Evolutionary conservation across 345 rosid genomes (phyloP).

Genomic region (Aquilaria sinensis): DNA sequence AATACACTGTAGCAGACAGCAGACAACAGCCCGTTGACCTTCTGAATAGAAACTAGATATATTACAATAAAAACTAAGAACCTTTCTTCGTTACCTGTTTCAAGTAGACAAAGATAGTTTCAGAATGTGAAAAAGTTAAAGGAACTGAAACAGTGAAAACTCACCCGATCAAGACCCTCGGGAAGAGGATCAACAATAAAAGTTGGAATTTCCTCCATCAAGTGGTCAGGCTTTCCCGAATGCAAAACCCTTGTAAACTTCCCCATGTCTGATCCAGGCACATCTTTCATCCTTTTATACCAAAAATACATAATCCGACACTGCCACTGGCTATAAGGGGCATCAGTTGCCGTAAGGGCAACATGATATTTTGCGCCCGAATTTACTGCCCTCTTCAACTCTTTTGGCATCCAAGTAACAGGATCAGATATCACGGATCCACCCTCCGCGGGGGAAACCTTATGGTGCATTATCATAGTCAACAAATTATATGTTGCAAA

Average conservation of each 20-base stretch:
- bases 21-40: no score
- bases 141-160: constrained; percentile 4
- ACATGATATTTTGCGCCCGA: constrained; percentile 42
- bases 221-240: constrained; percentile 59
- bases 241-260: constrained; percentile 69
- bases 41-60: no score
- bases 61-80: no score
- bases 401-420: constrained; percentile 16
- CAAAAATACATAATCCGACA: constrained; percentile 73
- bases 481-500: constrained; percentile 54
- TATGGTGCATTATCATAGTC: constrained; percentile 29
- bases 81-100: background rate
- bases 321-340: constrained; percentile 80
- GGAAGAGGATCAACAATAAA: constrained; percentile 79
- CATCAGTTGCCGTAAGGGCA: constrained; percentile 63
- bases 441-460: constrained; percentile 13
- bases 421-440: constrained; percentile 24
- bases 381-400: constrained; percentile 10
- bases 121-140: background rate
- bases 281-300: constrained; percentile 56
- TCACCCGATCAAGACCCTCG: constrained; percentile 69
- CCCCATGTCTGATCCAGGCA: constrained; percentile 81
- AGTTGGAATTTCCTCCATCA: constrained; percentile 72
- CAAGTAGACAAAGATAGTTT: background rate
- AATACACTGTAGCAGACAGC: no score